These are phyloP conservation scores for Phytophthora syringae DNA, from an alignment of 352 stramenopile species.

Conservation along the genomic window DNA sequence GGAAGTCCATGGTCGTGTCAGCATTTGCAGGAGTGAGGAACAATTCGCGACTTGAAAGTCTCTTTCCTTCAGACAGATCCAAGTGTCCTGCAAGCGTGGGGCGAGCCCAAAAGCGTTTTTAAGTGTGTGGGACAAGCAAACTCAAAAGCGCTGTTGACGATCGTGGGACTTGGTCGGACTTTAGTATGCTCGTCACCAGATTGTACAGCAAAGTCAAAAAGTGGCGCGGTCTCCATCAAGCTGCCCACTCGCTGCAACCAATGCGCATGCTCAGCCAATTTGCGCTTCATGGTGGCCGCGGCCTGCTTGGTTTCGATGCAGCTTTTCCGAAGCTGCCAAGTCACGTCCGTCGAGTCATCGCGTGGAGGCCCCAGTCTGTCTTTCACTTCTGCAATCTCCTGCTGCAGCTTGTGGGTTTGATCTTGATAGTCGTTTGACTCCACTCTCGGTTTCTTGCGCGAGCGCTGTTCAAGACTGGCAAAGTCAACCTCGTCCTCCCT, in stretches of 20 bases:
- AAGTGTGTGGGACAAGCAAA: no score
- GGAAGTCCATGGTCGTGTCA: conserved; percentile 23
- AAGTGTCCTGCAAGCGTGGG: neutral
- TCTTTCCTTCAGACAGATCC: neutral
- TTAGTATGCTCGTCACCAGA: neutral
- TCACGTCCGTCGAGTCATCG: neutral
- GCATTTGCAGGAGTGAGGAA: neutral
- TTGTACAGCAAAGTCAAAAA: conserved; percentile 43
- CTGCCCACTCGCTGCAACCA: conserved; percentile 59
- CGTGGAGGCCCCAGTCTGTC: conserved; percentile 20
- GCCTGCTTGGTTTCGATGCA: conserved; percentile 49
- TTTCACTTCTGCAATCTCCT: conserved; percentile 44
- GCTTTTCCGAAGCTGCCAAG: conserved; percentile 21
- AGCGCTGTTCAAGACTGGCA: conserved; percentile 19
- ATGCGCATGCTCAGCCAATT: conserved; percentile 53
- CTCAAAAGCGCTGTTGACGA: no score
- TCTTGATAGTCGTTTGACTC: conserved; percentile 41
- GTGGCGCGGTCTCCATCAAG: conserved; percentile 57
- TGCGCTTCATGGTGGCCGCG: conserved; percentile 43
- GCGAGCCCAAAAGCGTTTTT: neutral
- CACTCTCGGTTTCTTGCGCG: conserved; percentile 60
- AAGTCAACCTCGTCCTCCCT: conserved; percentile 17
- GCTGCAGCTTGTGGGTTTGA: conserved; percentile 41
- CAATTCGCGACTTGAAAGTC: neutral
- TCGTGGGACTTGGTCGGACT: conserved; percentile 12